Evolutionary conservation across 1,284 basidiomycete species (phyloP), one percentile per base, ranked within the genome.

Genomic region (Cronartium quercuum): DNA sequence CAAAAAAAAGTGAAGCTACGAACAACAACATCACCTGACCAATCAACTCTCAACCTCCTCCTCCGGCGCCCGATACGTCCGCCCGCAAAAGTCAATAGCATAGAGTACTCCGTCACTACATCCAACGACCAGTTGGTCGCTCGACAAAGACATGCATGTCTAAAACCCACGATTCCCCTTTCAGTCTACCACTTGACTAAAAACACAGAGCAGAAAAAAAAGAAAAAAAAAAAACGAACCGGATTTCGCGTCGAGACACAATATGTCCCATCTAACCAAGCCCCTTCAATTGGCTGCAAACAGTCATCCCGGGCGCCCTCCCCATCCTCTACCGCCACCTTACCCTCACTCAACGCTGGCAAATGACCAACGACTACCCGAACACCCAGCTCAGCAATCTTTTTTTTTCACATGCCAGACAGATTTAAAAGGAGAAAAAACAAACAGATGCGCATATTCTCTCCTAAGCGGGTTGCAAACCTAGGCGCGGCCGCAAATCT

Each of bases 131-230:
- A 74, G 41, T 40, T 66, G 70, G 37, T 74, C 70, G 18, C 70
- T 74, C 9, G 70, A 74, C 9, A 74, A 55, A 12, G 70, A 74
- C 70, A 74, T 74, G 24, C 70, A 74, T 18, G 70, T 74, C 70
- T 74, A 65, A 13, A 40, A 29, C 29, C 60, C 15, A 47, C 5
- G 12, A n/a, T 51, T n/a, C n/a, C n/a, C n/a, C n/a, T n/a, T n/a
- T n/a, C n/a, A n/a, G n/a, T n/a, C n/a, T n/a, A n/a, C n/a, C n/a
- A n/a, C n/a, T n/a, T n/a, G n/a, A n/a, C n/a, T n/a, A n/a, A n/a
- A n/a, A 66, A 21, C 12, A n/a, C 21, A 12, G 66, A 44, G 6
- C 18, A n/a, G 1, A 66, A n/a, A 74, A 21, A 42, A 34, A 38
- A 34, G 24, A 13, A 37, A 18, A 21, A 55, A 24, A n/a, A n/a